These are phyloP conservation scores for Claviceps spartinae DNA, from an alignment of 2,329 filamentous ascomycete genomes.

Conservation along the genomic window DNA sequence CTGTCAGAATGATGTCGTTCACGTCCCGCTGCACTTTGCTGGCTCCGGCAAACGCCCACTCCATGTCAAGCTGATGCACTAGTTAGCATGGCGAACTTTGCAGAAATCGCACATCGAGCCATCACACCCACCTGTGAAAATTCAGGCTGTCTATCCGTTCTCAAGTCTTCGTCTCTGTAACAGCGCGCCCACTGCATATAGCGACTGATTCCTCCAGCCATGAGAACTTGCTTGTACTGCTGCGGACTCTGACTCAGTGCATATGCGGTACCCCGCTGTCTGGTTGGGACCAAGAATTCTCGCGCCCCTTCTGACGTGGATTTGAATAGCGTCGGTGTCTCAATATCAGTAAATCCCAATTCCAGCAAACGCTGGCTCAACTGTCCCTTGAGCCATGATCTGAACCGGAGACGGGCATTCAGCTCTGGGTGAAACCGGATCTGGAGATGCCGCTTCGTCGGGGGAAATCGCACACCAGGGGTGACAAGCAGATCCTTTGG, in stretches of 20 bases:
- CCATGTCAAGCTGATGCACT: conserved; percentile 60
- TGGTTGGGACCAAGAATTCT: conserved; percentile 86
- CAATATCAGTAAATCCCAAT: conserved; percentile 60
- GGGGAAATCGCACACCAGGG: conserved; percentile 57
- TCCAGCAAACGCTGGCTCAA: conserved; percentile 40
- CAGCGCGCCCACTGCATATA: conserved; percentile 93
- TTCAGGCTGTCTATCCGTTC: conserved; percentile 87
- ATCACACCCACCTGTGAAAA: conserved; percentile 61
- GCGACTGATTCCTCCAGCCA: conserved; percentile 69
- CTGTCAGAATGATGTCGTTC: conserved; percentile 20
- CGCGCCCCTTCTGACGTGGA: conserved; percentile 91
- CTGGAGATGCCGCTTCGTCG: conserved; percentile 68
- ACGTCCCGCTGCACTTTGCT: conserved; percentile 20
- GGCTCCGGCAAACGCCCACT: conserved; percentile 72
- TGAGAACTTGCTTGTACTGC: conserved; percentile 96
- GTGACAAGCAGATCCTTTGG: conserved; percentile 61
- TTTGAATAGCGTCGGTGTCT: conserved; percentile 92
- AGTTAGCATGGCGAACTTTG: background rate
- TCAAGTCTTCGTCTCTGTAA: conserved; percentile 87
- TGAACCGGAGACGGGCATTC: conserved; percentile 53
- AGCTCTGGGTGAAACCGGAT: conserved; percentile 61
- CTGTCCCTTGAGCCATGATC: conserved; percentile 44
- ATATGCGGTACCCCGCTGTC: conserved; percentile 64
- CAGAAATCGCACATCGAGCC: background rate
- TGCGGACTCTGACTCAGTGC: conserved; percentile 92